These are phyloP conservation scores for Rosa multiflora DNA, from an alignment of 306 rosid species.

Conservation along the genomic window DNA sequence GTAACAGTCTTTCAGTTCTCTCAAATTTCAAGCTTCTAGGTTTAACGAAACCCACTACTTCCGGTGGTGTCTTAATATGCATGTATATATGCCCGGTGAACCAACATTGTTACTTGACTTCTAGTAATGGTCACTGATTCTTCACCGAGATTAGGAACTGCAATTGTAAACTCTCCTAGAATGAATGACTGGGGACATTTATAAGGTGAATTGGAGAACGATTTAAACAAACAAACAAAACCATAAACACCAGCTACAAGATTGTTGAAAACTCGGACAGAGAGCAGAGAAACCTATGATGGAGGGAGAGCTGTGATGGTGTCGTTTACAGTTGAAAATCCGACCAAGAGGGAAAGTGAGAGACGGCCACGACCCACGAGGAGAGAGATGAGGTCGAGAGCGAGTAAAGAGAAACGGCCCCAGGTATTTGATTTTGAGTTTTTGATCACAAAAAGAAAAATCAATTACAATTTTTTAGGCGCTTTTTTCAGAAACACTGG, in stretches of 20 bases:
- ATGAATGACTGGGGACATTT: slow-evolving; percentile 33
- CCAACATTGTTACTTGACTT: slow-evolving; percentile 50
- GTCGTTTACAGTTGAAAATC: background rate
- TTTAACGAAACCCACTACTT: slow-evolving; percentile 21
- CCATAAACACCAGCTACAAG: background rate
- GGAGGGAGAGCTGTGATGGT: background rate
- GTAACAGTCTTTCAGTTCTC: background rate
- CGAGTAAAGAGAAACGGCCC: too few species aligned
- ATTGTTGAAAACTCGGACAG: background rate
- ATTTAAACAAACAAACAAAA: slow-evolving; percentile 6
- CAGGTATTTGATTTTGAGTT: too few species aligned
- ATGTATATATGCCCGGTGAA: slow-evolving; percentile 26
- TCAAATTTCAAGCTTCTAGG: slow-evolving; percentile 19
- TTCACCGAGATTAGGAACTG: slow-evolving; percentile 2
- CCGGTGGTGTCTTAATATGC: background rate
- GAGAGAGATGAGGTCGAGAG: too few species aligned
- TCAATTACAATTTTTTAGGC: too few species aligned
- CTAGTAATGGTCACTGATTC: too few species aligned
- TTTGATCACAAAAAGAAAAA: too few species aligned
- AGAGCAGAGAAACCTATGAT: background rate
- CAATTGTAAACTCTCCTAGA: slow-evolving; percentile 36
- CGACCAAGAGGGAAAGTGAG: too few species aligned
- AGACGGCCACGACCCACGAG: too few species aligned
- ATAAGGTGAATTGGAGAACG: slow-evolving; percentile 23
- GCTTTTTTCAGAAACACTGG: too few species aligned